Evolutionary conservation across 805 yeast genomes (phyloP).

Genomic region (Ogataea methanolica): DNA sequence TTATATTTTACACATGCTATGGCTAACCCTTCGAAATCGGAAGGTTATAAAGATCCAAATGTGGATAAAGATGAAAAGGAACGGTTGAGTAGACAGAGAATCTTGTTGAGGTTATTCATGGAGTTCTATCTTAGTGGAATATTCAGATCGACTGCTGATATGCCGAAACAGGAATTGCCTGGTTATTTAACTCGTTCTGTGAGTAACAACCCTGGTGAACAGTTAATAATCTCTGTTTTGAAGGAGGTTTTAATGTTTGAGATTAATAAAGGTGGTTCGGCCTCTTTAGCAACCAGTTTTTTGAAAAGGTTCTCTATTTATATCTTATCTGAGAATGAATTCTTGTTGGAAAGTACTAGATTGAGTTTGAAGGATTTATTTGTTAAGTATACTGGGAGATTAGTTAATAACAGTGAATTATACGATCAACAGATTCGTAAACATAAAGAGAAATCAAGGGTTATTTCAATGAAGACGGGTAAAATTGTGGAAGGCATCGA

Average conservation of each 20-base stretch:
- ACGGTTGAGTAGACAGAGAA: conserved; percentile 39
- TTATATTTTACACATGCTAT: conserved; percentile 39
- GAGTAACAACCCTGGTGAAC: conserved; percentile 27
- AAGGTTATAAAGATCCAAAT: conserved; percentile 19
- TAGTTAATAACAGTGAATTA: conserved; percentile 32
- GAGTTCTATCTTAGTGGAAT: conserved; percentile 60
- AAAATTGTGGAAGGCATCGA: conserved; percentile 37
- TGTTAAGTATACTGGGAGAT: conserved; percentile 38
- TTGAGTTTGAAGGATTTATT: conserved; percentile 33
- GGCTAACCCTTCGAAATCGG: conserved; percentile 27
- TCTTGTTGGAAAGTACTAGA: conserved; percentile 28
- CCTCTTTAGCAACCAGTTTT: conserved; percentile 43
- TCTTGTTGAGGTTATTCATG: conserved; percentile 44
- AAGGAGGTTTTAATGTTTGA: conserved; percentile 40
- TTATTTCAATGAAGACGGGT: conserved; percentile 65
- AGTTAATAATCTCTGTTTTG: conserved; percentile 39
- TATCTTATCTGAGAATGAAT: conserved; percentile 26
- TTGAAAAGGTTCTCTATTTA: conserved; percentile 41
- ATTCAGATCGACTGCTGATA: conserved; percentile 41
- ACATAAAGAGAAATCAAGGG: conserved; percentile 38
- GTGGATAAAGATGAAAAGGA: conserved; percentile 41
- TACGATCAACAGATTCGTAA: conserved; percentile 34
- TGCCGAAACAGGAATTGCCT: conserved; percentile 40
- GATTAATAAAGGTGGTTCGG: conserved; percentile 21
- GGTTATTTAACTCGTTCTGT: conserved; percentile 34